Percentiles rank a stretch among this genome's conserved stretches.
Conservation (phyloP, 1,139 yeast species). For the Saccharomycopsis hybrid region DNA sequence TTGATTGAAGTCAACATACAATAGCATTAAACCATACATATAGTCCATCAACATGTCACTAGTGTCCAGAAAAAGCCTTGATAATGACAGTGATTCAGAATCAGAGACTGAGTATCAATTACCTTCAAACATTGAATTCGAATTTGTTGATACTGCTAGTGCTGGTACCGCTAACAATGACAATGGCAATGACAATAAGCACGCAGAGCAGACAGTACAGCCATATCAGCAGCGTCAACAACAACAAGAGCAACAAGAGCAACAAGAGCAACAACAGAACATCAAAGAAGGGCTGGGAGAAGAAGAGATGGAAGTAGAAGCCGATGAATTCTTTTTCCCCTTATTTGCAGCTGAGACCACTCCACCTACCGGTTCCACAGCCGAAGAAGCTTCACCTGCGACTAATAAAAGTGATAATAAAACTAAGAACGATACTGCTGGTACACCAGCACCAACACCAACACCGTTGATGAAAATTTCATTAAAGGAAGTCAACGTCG, state of each 20-base stretch:
- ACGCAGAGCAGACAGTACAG: no score
- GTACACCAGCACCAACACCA: constrained; percentile 2
- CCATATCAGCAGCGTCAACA: not conserved
- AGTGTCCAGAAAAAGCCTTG: no score
- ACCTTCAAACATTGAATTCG: constrained; percentile 36
- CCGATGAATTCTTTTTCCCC: constrained; percentile 51
- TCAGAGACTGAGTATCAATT: constrained; percentile 6
- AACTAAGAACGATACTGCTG: constrained; percentile 26
- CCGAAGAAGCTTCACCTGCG: not conserved
- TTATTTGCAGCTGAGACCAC: constrained; percentile 34
- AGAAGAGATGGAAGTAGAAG: no score
- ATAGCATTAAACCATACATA: no score
- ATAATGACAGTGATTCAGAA: not conserved
- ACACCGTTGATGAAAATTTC: constrained; percentile 36
- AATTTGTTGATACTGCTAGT: constrained; percentile 40
- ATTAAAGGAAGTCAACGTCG: constrained; percentile 40
- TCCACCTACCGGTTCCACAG: constrained; percentile 9
- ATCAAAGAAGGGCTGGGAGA: no score
- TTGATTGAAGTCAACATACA: no score
- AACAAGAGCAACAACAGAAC: not conserved
- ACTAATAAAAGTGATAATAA: constrained; percentile 21
- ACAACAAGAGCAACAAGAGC: not conserved
- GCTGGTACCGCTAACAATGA: constrained; percentile 17
- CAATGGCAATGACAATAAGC: not conserved
- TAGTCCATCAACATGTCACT: no score